Evolutionary conservation across 116 monocot genomes (phyloP).

Genomic region (Trichopus zeylanicus): DNA sequence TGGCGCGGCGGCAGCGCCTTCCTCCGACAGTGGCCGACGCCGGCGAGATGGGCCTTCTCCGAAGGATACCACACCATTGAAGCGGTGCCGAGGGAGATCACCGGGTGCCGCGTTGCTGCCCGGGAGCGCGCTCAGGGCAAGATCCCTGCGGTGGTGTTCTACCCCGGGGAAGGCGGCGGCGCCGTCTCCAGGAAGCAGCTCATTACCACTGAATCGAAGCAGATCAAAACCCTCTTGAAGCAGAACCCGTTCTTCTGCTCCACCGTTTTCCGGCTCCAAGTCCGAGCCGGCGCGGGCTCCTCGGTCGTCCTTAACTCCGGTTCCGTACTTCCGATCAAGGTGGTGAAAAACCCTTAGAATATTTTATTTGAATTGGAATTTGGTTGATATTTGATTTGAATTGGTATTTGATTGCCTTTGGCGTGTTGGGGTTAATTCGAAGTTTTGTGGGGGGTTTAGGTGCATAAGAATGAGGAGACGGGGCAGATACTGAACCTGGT

Average conservation of each 20-base stretch:
- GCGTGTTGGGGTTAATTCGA: not conserved
- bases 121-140: constrained; percentile 58
- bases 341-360: not conserved
- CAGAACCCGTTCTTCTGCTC: constrained; percentile 58
- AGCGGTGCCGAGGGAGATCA: constrained; percentile 70
- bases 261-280: constrained; percentile 56
- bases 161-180: constrained; percentile 18
- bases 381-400: not conserved
- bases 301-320: constrained; percentile 56
- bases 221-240: constrained; percentile 55
- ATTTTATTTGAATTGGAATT: not conserved
- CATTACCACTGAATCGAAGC: constrained; percentile 53
- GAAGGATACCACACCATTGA: constrained; percentile 65
- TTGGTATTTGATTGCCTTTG: not conserved
- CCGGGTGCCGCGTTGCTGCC: constrained; percentile 49
- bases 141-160: constrained; percentile 56
- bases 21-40: not conserved
- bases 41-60: not conserved
- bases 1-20: constrained; percentile 1
- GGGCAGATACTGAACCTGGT: constrained; percentile 71
- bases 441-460: constrained; percentile 24
- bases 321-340: constrained; percentile 75
- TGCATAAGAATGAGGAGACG: constrained; percentile 56
- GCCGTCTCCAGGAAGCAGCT: constrained; percentile 40
- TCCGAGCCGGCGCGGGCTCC: constrained; percentile 69